Base-by-base conservation (phyloP, 108 stramenopile species). In the Nitzschia palea region DNA sequence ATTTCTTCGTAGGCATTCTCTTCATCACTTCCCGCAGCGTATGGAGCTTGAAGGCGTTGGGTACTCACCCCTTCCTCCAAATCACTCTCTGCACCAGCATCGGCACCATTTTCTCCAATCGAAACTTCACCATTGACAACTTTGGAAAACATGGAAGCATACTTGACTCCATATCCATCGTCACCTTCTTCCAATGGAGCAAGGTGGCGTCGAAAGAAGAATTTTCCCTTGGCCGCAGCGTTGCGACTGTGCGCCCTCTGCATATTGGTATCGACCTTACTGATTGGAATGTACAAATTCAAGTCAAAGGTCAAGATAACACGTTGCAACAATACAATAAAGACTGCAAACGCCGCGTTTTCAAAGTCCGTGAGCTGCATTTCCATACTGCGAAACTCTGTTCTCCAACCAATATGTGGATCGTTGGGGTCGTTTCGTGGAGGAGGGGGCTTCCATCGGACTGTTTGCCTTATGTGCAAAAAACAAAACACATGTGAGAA, bases 391-490 rank as follows among this genome's bases (percentile, higher is more conserved):
- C 98, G 83, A 84, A 98, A 97, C 73, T 99, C 98, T 5, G 95
- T 95, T 48, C 99, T 79, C 98, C 98, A 98, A 25, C 99, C 99
- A 77, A 97, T 98, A 31, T 94, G 89, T n/a, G 95, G 94, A 64
- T 90, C 88, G 56, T 88, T 88, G 8, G 94, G 93, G 10, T 74
- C 67, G 71, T 83, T 86, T 0, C 93, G 84, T 17, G 96, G 95
- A 25, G 98, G 98, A 5, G 99, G 99, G 20, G 99, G 99, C 90
- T 99, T 99, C 97, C 98, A 98, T 35, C 99, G 91, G 44, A 98
- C 95, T 18, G 92, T 86, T 85, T 98, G 96, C 86, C 86, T 87
- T 56, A 29, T 40, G 1, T 4, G 55, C 51, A 47, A 28, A 22
- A 32, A 35, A 48, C 58, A 51, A 18, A 35, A 35, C 30, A 44